Percentiles rank a stretch among this genome's conserved stretches.
Evolutionary conservation across 306 rosid species (phyloP).

Genomic region (Arachis stenosperma): DNA sequence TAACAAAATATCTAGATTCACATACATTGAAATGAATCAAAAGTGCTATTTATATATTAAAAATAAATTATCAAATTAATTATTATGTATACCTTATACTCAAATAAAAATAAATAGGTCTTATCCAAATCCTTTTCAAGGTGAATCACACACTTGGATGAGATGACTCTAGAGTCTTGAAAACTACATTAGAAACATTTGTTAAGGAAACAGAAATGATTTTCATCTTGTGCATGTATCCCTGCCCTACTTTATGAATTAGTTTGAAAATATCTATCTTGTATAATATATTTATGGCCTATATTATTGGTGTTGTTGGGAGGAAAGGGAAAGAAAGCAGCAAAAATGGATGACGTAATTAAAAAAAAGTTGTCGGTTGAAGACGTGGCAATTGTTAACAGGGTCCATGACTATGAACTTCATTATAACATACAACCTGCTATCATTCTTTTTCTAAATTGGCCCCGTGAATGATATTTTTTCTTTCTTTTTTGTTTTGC

Average conservation of each 20-base stretch:
- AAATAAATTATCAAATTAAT: too few species aligned
- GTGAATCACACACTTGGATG: not conserved
- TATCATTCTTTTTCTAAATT: not conserved
- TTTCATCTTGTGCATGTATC: too few species aligned
- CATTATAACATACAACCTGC: not conserved
- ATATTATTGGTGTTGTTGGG: not conserved
- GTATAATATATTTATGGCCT: conserved; percentile 17
- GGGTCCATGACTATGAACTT: not conserved
- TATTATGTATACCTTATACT: too few species aligned
- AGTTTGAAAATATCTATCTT: not conserved
- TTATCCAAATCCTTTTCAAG: too few species aligned
- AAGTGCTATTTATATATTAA: too few species aligned
- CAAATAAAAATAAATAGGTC: too few species aligned
- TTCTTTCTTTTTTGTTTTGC: not conserved
- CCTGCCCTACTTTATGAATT: not conserved
- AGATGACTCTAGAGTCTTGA: too few species aligned
- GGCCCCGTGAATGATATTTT: not conserved
- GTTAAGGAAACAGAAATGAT: too few species aligned
- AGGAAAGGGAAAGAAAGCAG: conserved; percentile 34
- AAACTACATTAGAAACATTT: too few species aligned
- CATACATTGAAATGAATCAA: too few species aligned
- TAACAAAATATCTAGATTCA: too few species aligned
- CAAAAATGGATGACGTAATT: conserved; percentile 16
- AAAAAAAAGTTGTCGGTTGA: conserved; percentile 7
- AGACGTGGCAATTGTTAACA: not conserved